phyloP scores from a whole-genome alignment of 2,329 filamentous ascomycete genomes.

The Lecanicillium sp. region DNA sequence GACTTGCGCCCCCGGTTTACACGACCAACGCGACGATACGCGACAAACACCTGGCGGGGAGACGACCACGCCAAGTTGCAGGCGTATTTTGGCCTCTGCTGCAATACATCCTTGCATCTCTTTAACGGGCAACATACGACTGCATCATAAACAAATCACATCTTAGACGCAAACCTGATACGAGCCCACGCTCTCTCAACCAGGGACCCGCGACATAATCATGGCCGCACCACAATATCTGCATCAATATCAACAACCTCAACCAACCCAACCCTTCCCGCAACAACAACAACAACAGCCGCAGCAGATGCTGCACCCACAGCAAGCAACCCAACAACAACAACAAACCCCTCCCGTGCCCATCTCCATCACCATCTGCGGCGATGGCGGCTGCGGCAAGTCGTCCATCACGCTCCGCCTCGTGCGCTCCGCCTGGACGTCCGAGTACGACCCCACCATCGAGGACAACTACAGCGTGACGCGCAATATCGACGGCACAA shows the following conservation, averaged over 20 bases:
- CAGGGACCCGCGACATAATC: too few relatives aligned
- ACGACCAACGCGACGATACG: too few relatives aligned
- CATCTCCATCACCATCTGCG: conserved; percentile 74
- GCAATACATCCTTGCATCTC: too few relatives aligned
- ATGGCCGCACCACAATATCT: too few relatives aligned
- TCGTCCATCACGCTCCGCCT: conserved; percentile 78
- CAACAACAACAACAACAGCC: conserved; percentile 3
- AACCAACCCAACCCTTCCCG: neutral
- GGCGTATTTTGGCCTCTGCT: too few relatives aligned
- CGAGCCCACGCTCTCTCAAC: too few relatives aligned
- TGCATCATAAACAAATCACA: too few relatives aligned
- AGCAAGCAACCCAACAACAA: neutral
- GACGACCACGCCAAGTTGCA: too few relatives aligned
- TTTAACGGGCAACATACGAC: too few relatives aligned
- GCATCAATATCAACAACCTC: neutral
- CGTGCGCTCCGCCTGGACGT: conserved; percentile 75
- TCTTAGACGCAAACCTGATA: too few relatives aligned
- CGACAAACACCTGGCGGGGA: too few relatives aligned
- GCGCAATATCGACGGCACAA: conserved; percentile 69
- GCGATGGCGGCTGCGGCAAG: conserved; percentile 78
- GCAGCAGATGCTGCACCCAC: neutral
- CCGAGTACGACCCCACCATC: conserved; percentile 73
- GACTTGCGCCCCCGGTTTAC: too few relatives aligned
- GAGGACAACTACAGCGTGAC: conserved; percentile 82
- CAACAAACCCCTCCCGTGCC: conserved; percentile 32